Conservation (phyloP, 306 rosid genomes). For the Quercus engelmannii region DNA sequence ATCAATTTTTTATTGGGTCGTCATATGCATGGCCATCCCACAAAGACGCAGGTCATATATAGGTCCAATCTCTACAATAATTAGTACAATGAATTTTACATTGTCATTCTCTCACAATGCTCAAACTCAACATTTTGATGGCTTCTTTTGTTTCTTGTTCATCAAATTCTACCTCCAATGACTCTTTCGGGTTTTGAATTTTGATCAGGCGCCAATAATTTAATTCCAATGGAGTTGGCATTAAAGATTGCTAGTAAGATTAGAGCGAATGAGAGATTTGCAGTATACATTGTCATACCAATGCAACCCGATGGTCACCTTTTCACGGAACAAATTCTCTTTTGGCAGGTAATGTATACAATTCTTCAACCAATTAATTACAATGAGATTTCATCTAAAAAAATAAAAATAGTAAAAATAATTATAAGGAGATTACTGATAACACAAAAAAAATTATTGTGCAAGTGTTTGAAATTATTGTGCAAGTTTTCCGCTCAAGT, state of each 20-base stretch:
- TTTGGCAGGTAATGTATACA: slow-evolving; percentile 68
- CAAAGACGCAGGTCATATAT: slow-evolving; percentile 74
- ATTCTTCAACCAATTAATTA: not conserved
- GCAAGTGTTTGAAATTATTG: not conserved
- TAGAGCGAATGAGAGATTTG: slow-evolving; percentile 70
- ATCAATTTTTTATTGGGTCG: slow-evolving; percentile 90
- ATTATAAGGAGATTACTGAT: not conserved
- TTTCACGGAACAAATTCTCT: slow-evolving; percentile 84
- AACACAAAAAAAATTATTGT: not conserved
- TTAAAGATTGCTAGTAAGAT: slow-evolving; percentile 85
- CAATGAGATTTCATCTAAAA: not conserved
- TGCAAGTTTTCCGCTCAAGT: too few relatives aligned
- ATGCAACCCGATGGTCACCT: slow-evolving; percentile 95
- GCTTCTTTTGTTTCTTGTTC: not conserved
- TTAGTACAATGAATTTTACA: slow-evolving; percentile 14
- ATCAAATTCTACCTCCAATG: not conserved
- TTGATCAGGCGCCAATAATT: slow-evolving; percentile 78
- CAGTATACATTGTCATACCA: slow-evolving; percentile 82
- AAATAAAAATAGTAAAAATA: too few relatives aligned
- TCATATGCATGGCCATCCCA: slow-evolving; percentile 91
- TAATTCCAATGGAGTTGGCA: slow-evolving; percentile 92
- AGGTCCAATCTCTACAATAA: slow-evolving; percentile 1
- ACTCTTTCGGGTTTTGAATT: not conserved
- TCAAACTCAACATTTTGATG: not conserved
- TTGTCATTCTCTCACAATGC: too few relatives aligned